Evolutionary conservation across 768 basidiomycete species (phyloP).

Genomic region (Porphyrellus cyaneotinctus): DNA sequence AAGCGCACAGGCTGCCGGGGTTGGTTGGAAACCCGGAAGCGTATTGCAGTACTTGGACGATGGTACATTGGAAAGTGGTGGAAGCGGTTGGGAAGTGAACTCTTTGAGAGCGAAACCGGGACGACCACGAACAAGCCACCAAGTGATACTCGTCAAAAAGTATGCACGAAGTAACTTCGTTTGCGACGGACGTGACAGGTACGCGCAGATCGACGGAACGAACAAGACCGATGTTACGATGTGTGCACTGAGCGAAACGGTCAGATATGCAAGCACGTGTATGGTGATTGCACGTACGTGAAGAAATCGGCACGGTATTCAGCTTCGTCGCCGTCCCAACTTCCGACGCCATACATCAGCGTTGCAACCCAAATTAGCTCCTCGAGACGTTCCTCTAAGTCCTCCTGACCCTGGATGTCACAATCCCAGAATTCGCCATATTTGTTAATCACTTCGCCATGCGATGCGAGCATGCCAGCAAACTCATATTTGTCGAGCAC

Average conservation of each 20-base stretch:
- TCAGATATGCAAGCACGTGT: conserved; percentile 1
- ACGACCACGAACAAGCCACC: conserved; percentile 58
- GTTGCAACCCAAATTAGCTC: conserved; percentile 57
- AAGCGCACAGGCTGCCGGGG: conserved; percentile 23
- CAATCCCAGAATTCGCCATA: conserved; percentile 49
- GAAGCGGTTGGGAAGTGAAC: conserved; percentile 40
- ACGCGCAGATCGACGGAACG: conserved; percentile 46
- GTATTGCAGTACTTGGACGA: conserved; percentile 24
- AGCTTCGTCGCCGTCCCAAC: conserved; percentile 37
- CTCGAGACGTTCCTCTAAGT: conserved; percentile 50
- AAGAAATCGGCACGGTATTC: conserved; percentile 65
- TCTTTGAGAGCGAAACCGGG: conserved; percentile 44
- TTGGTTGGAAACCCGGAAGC: conserved; percentile 18
- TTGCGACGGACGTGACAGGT: conserved; percentile 55
- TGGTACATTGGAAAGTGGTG: conserved; percentile 15
- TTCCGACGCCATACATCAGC: conserved; percentile 59
- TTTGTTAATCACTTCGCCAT: conserved; percentile 38
- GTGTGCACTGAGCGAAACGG: conserved; percentile 49
- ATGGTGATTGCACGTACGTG: conserved; percentile 40
- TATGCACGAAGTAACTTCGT: conserved; percentile 55
- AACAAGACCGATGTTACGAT: conserved; percentile 66
- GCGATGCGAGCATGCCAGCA: conserved; percentile 31
- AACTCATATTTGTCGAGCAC: conserved; percentile 34
- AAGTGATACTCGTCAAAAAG: conserved; percentile 46
- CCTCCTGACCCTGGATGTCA: conserved; percentile 33